Base-by-base conservation (phyloP, 371 early-diverging fungal genomes). In the Circinella umbellata region DNA sequence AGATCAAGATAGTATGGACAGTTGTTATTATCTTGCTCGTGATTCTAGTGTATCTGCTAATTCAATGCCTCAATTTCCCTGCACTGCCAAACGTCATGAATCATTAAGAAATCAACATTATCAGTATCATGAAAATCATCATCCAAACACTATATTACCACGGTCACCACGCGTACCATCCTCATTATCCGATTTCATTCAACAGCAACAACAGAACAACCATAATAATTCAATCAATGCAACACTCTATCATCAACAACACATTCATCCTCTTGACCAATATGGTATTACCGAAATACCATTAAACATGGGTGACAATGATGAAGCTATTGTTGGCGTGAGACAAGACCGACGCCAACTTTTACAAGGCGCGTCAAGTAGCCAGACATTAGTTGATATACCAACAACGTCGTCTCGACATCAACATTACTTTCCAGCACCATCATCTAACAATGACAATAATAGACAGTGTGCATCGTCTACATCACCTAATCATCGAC, bases 161-260 rank as follows among this genome's bases (percentile, higher is more conserved):
- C 57, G 57, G 4, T 57, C 57, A 27, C 57, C 57, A 11, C 18
- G 57, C n/a, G 27, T 57, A 7, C 57, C 34, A 34, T 57, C 57
- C 36, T 63, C 63, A 3, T 47, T 63, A 47, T 63, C 63, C 63
- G 34, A 63, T 47, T 20, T 63, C 63, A 63, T 63, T 42, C 42
- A 11, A 42, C 42, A 42, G 9, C 9, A 42, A 42, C 42, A 42
- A 42, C 11, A 42, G 42, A 11, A 42, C 42, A 42, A 42, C 42
- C 11, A 42, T 3, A 42, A 42, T 27, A 42, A 42, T 42, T 11
- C 42, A 42, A 11, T 9, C 3, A 3, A 3, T 42, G 2, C 27
- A 27, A 27, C 27, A 27, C 27, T 27, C 27, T 42, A 42, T 42
- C 11, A 42, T 42, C 42, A 42, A 3, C 27, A 27, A 27, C 2